Evolutionary conservation across 1,284 basidiomycete genomes (phyloP).

Genomic region (Cryptococcus jaspeensis): DNA sequence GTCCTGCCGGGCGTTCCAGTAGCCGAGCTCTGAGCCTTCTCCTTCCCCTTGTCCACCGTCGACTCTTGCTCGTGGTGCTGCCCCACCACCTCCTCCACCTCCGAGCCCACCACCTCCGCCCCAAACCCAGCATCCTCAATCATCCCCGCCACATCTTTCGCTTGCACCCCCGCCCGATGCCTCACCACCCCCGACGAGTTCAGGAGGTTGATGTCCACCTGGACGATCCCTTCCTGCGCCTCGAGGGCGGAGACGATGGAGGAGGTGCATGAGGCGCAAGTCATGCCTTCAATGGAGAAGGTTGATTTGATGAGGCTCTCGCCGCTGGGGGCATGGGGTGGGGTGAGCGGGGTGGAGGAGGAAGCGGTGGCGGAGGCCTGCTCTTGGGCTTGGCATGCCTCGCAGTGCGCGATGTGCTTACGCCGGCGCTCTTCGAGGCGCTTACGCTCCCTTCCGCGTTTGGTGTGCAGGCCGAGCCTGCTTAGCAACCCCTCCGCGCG

Average conservation of each 20-base stretch:
- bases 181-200: constrained; percentile 22
- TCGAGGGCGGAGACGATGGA: constrained; percentile 36
- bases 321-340: not conserved
- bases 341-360: not conserved
- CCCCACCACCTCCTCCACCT: constrained; percentile 1
- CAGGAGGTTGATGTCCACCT: constrained; percentile 31
- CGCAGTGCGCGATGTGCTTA: constrained; percentile 47
- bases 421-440: constrained; percentile 29
- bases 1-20: not conserved
- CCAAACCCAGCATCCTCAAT: constrained; percentile 50
- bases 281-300: constrained; percentile 42
- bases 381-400: constrained; percentile 41
- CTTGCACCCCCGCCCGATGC: constrained; percentile 14
- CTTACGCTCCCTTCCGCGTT: constrained; percentile 14
- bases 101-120: constrained; percentile 11
- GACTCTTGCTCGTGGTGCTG: not conserved
- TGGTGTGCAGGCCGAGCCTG: constrained; percentile 1
- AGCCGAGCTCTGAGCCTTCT: not conserved
- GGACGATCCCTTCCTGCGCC: constrained; percentile 13
- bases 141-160: constrained; percentile 19
- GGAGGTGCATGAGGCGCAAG: constrained; percentile 42
- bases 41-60: no score
- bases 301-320: constrained; percentile 9
- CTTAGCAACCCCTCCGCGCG: not conserved
- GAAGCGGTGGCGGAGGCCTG: not conserved